These are phyloP conservation scores for Solanum virginianum DNA, from an alignment of 257 asterid genomes.

Conservation along the genomic window DNA sequence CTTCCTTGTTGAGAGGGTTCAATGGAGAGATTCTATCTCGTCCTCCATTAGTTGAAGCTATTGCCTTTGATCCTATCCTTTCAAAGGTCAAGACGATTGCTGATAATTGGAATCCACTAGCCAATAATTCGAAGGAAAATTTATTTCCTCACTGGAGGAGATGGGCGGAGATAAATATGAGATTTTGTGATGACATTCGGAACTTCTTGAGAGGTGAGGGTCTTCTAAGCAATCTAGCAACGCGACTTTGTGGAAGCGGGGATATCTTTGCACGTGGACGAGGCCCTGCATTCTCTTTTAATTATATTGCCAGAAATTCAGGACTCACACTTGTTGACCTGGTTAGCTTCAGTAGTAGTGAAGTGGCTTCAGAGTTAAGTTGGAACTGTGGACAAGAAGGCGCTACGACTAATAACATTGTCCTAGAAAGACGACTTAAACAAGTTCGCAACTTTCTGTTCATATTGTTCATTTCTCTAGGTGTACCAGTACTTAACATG, in stretches of 20 bases:
- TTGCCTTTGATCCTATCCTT: conserved; percentile 81
- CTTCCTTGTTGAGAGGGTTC: conserved; percentile 52
- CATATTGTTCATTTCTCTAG: conserved; percentile 59
- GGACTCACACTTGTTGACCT: conserved; percentile 82
- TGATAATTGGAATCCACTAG: conserved; percentile 62
- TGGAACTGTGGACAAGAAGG: conserved; percentile 98
- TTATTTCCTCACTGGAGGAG: conserved; percentile 89
- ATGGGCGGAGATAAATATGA: conserved; percentile 86
- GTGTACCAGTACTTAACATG: conserved; percentile 93
- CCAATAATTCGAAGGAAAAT: conserved; percentile 22
- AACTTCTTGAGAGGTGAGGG: conserved; percentile 75
- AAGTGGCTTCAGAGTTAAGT: conserved; percentile 43
- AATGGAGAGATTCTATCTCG: conserved; percentile 62
- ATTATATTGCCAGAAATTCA: conserved; percentile 49
- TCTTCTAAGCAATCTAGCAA: conserved; percentile 61
- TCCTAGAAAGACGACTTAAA: conserved; percentile 60
- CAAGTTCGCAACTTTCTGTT: conserved; percentile 78
- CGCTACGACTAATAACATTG: conserved; percentile 40
- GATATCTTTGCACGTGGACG: conserved; percentile 69
- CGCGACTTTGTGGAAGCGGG: conserved; percentile 87
- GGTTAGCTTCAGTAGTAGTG: conserved; percentile 61
- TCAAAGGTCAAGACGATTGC: conserved; percentile 68
- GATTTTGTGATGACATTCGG: conserved; percentile 50
- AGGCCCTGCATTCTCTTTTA: conserved; percentile 82
- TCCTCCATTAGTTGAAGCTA: conserved; percentile 84